phyloP scores from a whole-genome alignment of 176 grass and related monocot genomes.

The Themeda triandra region DNA sequence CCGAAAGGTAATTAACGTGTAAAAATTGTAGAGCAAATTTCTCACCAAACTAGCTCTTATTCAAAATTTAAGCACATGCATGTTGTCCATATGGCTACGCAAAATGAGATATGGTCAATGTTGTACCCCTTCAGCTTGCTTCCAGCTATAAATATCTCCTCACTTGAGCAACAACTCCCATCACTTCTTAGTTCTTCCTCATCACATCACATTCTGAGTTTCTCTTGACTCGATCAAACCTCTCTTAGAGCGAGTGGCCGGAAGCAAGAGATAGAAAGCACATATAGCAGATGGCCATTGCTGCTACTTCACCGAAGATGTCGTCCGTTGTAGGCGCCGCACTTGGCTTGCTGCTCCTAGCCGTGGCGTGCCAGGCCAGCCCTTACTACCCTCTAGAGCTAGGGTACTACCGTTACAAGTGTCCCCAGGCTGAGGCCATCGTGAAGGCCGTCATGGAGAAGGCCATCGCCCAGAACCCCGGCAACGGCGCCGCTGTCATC shows the following conservation, averaged over 20 bases:
- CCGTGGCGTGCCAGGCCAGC: background rate
- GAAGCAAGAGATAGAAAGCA: background rate
- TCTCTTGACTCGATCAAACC: background rate
- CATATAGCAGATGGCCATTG: background rate
- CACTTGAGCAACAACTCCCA: no score
- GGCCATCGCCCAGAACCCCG: constrained; percentile 7
- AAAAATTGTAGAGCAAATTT: no score
- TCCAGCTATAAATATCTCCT: no score
- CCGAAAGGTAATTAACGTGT: no score
- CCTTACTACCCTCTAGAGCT: constrained; percentile 28
- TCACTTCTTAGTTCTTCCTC: no score
- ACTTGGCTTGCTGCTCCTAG: background rate
- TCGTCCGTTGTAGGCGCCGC: background rate
- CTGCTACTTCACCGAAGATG: background rate
- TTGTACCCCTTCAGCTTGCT: no score
- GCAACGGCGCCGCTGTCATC: constrained; percentile 44
- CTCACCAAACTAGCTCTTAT: no score
- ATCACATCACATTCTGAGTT: background rate
- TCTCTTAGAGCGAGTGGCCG: background rate
- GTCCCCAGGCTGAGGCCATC: constrained; percentile 36
- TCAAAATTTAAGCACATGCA: no score
- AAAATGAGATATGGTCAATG: no score
- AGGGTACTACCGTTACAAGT: constrained; percentile 32
- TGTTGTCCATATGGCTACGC: no score
- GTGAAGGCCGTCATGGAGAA: constrained; percentile 23